phyloP scores from a whole-genome alignment of 106 monocot genomes.

The Triglochin maritima region DNA sequence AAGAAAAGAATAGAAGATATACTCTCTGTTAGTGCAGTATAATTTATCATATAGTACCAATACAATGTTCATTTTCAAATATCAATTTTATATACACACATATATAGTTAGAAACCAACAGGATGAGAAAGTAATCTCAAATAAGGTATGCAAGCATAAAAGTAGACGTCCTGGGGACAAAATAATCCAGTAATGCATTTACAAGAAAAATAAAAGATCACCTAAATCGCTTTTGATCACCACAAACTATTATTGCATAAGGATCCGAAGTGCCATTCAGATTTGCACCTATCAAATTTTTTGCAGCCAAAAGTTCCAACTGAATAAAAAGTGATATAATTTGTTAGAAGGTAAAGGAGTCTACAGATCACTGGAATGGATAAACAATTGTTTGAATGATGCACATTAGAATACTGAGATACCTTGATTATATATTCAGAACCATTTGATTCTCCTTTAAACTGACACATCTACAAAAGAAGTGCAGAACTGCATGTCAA shows the following conservation, averaged over 20 bases:
- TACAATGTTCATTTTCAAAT: too few relatives aligned
- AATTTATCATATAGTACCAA: too few relatives aligned
- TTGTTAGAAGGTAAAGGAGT: neutral
- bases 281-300: slow-evolving; percentile 81
- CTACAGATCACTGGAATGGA: neutral
- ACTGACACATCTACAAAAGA: slow-evolving; percentile 29
- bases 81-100: too few relatives aligned
- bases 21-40: too few relatives aligned
- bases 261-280: slow-evolving; percentile 97
- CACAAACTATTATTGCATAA: slow-evolving; percentile 85
- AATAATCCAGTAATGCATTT: neutral
- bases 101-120: neutral
- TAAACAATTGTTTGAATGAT: neutral
- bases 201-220: slow-evolving; percentile 12
- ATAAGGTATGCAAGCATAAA: neutral
- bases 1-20: too few relatives aligned
- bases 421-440: slow-evolving; percentile 70
- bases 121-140: neutral
- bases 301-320: slow-evolving; percentile 90
- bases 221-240: slow-evolving; percentile 90
- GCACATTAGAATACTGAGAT: slow-evolving; percentile 1
- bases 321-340: slow-evolving; percentile 22
- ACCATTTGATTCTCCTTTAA: slow-evolving; percentile 43
- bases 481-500: slow-evolving; percentile 13
- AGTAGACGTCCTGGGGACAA: neutral